Evolutionary conservation across 106 monocot species (phyloP), one percentile per base, ranked within the genome.

Genomic region (Vanilla planifolia): DNA sequence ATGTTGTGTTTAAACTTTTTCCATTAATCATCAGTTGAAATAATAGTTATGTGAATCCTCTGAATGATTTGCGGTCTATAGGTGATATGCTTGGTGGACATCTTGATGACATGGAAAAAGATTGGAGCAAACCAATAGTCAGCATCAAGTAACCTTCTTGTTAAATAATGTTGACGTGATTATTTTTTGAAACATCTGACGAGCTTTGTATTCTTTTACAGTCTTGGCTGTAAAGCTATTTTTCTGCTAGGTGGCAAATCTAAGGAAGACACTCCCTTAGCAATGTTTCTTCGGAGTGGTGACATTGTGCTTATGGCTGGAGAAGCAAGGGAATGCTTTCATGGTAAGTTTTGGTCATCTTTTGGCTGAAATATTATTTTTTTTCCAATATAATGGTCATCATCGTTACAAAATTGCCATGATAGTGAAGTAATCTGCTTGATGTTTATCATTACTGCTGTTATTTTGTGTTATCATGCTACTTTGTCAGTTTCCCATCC

Each of bases 1-100:
- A n/a, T n/a, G n/a, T n/a, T n/a, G n/a, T n/a, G n/a, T n/a, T n/a
- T n/a, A n/a, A n/a, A n/a, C n/a, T n/a, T n/a, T n/a, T n/a, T n/a
- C n/a, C n/a, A n/a, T n/a, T n/a, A n/a, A n/a, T n/a, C n/a, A n/a
- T n/a, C n/a, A n/a, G n/a, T n/a, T n/a, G 37, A 37, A 10, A 6
- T 37, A 10, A 6, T 37, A 37, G 5, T 57, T 57, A 35, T 15
- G 2, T 57, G 19, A 19, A 0, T 20, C 57, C 53, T 57, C 57
- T 33, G 57, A 20, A 6, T 57, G 21, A 32, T 35, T 57, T 57
- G 3, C 22, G 35, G 20, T n/a, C 27, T 28, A 53, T 51, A 95
- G 96, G 90, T 87, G 96, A 96, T 70, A 96, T 96, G 96, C 90
- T 96, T 72, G 96, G 96, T 28, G 87, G 96, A 29, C 90, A 96